Conservation (phyloP, 768 basidiomycete genomes). For the Dioszegia aurantiaca region DNA sequence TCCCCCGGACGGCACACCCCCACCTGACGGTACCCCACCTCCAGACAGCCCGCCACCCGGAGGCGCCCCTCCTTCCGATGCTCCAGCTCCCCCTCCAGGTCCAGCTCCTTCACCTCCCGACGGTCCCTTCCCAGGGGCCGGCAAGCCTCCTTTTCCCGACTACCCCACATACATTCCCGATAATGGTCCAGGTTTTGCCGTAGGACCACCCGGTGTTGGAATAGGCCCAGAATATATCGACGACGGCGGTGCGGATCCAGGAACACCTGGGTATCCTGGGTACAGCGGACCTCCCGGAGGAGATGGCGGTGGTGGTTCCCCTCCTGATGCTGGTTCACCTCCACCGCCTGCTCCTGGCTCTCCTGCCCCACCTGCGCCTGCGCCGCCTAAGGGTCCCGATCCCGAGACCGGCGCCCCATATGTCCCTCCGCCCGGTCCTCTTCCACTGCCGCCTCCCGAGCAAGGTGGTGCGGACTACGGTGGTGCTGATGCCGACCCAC, state of each 20-base stretch:
- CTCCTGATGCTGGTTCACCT: neutral
- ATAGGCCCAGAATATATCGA: conserved; percentile 7
- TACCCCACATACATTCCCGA: conserved; percentile 10
- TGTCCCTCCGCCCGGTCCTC: neutral
- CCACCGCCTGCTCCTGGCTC: neutral
- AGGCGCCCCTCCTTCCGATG: neutral
- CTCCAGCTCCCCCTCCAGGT: neutral
- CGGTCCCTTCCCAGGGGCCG: neutral
- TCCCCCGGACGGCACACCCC: conserved; percentile 1
- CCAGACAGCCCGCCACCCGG: neutral
- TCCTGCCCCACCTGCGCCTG: neutral
- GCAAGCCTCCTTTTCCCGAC: neutral
- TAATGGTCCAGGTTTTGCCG: conserved; percentile 11
- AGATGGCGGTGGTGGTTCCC: too few species aligned
- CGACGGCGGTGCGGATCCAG: conserved; percentile 2
- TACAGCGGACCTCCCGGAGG: conserved; percentile 1
- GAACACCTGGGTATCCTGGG: conserved; percentile 4
- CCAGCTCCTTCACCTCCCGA: neutral
- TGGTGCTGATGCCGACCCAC: conserved; percentile 3
- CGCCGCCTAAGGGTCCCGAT: neutral
- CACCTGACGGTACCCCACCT: conserved; percentile 1
- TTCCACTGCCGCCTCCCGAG: conserved; percentile 1
- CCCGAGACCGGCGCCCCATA: neutral
- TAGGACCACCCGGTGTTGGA: conserved; percentile 7
- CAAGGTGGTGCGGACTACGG: conserved; percentile 6